A percentile compares a stretch with the other conserved stretches of the same genome.
Evolutionary conservation across 2,329 filamentous ascomycete species (phyloP).

Genomic region (Nemania diffusa): DNA sequence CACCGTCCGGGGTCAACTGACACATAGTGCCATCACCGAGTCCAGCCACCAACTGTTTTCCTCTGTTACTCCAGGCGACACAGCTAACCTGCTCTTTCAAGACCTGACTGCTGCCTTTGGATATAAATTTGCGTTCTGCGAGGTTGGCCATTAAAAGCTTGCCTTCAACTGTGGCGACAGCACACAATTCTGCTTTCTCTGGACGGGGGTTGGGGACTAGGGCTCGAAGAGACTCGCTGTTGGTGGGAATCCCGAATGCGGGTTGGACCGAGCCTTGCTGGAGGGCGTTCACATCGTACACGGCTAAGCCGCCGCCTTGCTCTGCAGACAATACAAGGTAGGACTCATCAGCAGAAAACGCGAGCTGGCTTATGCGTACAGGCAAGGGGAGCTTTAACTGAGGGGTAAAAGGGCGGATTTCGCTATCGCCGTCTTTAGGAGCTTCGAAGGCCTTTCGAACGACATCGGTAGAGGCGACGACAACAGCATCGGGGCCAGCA

Average conservation of each 20-base stretch:
- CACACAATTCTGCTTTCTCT: conserved; percentile 78
- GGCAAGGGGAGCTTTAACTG: conserved; percentile 78
- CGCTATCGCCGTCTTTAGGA: conserved; percentile 67
- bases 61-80: conserved; percentile 89
- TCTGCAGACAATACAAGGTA: conserved; percentile 86
- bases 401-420: conserved; percentile 76
- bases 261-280: conserved; percentile 73
- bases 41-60: conserved; percentile 92
- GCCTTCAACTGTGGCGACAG: conserved; percentile 81
- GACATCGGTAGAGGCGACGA: conserved; percentile 79
- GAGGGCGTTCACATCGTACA: conserved; percentile 80
- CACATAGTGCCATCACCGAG: conserved; percentile 80
- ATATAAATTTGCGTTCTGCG: conserved; percentile 69
- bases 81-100: conserved; percentile 82
- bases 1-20: conserved; percentile 86
- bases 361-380: conserved; percentile 83
- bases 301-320: conserved; percentile 80
- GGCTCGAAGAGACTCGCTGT: conserved; percentile 76
- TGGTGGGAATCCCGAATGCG: conserved; percentile 80
- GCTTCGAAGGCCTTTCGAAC: conserved; percentile 79
- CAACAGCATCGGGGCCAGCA: conserved; percentile 81
- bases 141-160: conserved; percentile 87
- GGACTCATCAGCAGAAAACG: conserved; percentile 89
- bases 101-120: conserved; percentile 67
- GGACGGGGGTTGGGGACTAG: conserved; percentile 83